Percentiles rank a stretch among this genome's conserved stretches.
Evolutionary conservation across 345 rosid genomes (phyloP).

Genomic region (Raphanus sativus): DNA sequence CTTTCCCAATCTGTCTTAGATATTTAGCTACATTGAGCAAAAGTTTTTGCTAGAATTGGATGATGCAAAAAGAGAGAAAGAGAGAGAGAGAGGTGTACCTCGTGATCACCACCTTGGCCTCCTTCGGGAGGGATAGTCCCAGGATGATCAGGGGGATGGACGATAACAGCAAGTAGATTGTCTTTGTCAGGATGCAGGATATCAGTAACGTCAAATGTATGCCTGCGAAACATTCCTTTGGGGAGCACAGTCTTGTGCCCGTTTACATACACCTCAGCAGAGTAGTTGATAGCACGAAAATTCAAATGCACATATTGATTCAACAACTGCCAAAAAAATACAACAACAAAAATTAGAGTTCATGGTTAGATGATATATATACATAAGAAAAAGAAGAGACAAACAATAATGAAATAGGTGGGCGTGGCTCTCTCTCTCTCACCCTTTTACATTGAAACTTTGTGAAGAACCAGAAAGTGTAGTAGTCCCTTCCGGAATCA

Average conservation of each 20-base stretch:
- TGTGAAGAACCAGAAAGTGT: slow-evolving; percentile 97
- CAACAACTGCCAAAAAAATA: slow-evolving; percentile 51
- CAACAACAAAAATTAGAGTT: no score
- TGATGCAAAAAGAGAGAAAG: neutral
- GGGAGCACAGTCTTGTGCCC: slow-evolving; percentile 74
- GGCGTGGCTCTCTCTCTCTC: neutral
- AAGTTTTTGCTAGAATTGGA: neutral
- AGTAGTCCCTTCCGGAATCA: slow-evolving; percentile 88
- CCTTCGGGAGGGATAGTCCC: slow-evolving; percentile 80
- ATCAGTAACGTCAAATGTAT: slow-evolving; percentile 70
- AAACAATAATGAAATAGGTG: no score
- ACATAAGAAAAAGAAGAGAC: no score
- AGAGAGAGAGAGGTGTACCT: slow-evolving; percentile 47
- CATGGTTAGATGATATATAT: no score
- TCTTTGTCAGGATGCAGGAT: slow-evolving; percentile 51
- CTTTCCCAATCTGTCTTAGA: slow-evolving; percentile 80
- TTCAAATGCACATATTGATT: slow-evolving; percentile 74
- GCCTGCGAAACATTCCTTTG: slow-evolving; percentile 97
- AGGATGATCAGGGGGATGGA: slow-evolving; percentile 96
- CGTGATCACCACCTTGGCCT: slow-evolving; percentile 99
- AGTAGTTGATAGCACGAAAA: slow-evolving; percentile 92
- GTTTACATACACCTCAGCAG: slow-evolving; percentile 79
- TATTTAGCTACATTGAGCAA: slow-evolving; percentile 8
- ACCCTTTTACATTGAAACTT: slow-evolving; percentile 74
- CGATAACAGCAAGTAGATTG: slow-evolving; percentile 86